Base-by-base conservation (phyloP, 83 land plant genomes). In the Thuja plicata region DNA sequence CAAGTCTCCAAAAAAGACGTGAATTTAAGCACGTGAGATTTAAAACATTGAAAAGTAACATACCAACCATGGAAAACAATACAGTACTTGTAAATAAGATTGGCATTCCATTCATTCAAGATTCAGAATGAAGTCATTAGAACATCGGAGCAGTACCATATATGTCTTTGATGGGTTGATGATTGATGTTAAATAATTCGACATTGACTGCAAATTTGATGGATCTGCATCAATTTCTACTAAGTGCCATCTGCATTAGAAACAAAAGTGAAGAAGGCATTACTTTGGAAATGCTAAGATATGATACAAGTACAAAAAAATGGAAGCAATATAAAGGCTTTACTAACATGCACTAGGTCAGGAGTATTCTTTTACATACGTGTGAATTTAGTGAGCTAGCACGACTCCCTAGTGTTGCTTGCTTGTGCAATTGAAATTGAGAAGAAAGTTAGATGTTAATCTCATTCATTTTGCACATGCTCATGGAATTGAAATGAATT, bases 131-230 rank as follows among this genome's bases (percentile, higher is more conserved):
- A 62, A 11, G 40, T 86, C 62, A 50, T 17, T 55, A 87, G 30
- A 66, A 79, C 27, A 87, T 43, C 24, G 17, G 87, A 88, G 50
- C 34, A 83, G 54, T 37, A 98, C 99, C 99, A 98, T 98, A 93
- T 96, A 97, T 32, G 99, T 98, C 3, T 94, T 95, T 87, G 99
- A 92, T 87, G 99, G 99, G 92, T 92, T 90, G 70, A 98, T 96
- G 37, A 98, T 93, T 34, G 99, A 96, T 88, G 89, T 92, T 73
- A 98, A 92, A 89, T 96, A 96, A 60, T 93, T 90, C 12, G 88
- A 90, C 88, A 93, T 89, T 34, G 80, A 48, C 17, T 88, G 66
- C 89, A 97, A 87, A n/a, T 90, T 88, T 12, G 92, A 86, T 81
- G 96, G 88, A 85, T 94, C 94, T 86, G 96, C 94, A 94, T 98